These are phyloP conservation scores for Borovskyia barvae DNA, from an alignment of 208 protist species.

Conservation along the genomic window DNA sequence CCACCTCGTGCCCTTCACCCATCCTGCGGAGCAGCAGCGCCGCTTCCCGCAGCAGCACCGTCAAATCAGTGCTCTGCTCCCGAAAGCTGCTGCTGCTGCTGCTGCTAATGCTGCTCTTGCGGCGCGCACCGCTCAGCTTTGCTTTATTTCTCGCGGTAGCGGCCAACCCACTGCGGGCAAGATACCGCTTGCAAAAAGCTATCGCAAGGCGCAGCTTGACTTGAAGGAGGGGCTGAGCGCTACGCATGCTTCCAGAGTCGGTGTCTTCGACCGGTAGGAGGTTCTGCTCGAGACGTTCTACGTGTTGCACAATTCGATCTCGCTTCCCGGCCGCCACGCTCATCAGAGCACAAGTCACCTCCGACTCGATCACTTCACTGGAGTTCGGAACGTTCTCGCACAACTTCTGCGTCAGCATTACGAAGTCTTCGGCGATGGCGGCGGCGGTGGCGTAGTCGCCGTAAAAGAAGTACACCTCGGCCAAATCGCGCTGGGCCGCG, in stretches of 20 bases:
- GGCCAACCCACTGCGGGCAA: neutral
- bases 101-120: neutral
- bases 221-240: slow-evolving; percentile 21
- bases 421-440: slow-evolving; percentile 47
- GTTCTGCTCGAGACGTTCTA: slow-evolving; percentile 14
- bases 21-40: slow-evolving; percentile 34
- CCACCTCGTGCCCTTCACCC: slow-evolving; percentile 42
- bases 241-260: neutral
- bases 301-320: slow-evolving; percentile 17
- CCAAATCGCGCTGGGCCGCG: slow-evolving; percentile 44
- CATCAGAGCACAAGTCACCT: slow-evolving; percentile 27
- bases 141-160: neutral
- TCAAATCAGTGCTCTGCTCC: slow-evolving; percentile 1
- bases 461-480: slow-evolving; percentile 45
- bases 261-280: slow-evolving; percentile 16
- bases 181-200: slow-evolving; percentile 16
- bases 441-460: slow-evolving; percentile 39
- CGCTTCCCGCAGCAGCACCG: slow-evolving; percentile 32
- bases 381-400: slow-evolving; percentile 20
- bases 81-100: neutral
- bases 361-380: slow-evolving; percentile 34
- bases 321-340: slow-evolving; percentile 21
- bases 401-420: slow-evolving; percentile 45
- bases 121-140: neutral
- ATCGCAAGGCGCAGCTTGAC: slow-evolving; percentile 44